Percentiles rank a stretch among this genome's conserved stretches.
phyloP scores from a whole-genome alignment of 2,329 filamentous ascomycete genomes.

The Dryadomyces quercivorus region DNA sequence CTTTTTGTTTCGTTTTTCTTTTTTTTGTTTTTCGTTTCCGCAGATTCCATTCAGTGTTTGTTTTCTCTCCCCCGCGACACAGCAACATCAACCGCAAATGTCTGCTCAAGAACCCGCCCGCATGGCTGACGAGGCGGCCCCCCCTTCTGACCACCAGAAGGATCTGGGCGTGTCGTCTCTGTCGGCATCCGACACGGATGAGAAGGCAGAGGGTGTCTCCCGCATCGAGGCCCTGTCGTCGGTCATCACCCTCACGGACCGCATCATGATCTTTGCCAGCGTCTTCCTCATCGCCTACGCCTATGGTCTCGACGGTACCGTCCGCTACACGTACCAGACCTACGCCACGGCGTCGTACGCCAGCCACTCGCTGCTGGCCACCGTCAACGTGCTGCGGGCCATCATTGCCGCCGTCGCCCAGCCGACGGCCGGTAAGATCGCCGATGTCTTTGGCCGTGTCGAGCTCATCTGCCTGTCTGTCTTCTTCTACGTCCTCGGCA shows the following conservation, averaged over 20 bases:
- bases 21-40: no score
- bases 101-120: no score
- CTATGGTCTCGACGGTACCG: slow-evolving; percentile 47
- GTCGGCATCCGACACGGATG: neutral
- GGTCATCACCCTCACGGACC: slow-evolving; percentile 38
- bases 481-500: slow-evolving; percentile 25
- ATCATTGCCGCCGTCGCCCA: slow-evolving; percentile 19
- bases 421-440: slow-evolving; percentile 47
- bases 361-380: slow-evolving; percentile 42
- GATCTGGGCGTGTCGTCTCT: no score
- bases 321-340: slow-evolving; percentile 44
- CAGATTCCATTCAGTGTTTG: no score
- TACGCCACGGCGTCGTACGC: slow-evolving; percentile 37
- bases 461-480: slow-evolving; percentile 44
- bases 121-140: no score
- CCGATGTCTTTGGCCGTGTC: slow-evolving; percentile 49
- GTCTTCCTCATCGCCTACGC: slow-evolving; percentile 53
- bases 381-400: slow-evolving; percentile 29
- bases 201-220: slow-evolving; percentile 38
- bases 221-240: slow-evolving; percentile 44
- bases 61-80: no score
- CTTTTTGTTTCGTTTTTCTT: no score
- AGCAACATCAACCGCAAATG: no score
- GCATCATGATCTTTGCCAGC: slow-evolving; percentile 37
- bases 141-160: no score